Conservation (phyloP, 352 stramenopile genomes). For the Globisporangium middletonii region DNA sequence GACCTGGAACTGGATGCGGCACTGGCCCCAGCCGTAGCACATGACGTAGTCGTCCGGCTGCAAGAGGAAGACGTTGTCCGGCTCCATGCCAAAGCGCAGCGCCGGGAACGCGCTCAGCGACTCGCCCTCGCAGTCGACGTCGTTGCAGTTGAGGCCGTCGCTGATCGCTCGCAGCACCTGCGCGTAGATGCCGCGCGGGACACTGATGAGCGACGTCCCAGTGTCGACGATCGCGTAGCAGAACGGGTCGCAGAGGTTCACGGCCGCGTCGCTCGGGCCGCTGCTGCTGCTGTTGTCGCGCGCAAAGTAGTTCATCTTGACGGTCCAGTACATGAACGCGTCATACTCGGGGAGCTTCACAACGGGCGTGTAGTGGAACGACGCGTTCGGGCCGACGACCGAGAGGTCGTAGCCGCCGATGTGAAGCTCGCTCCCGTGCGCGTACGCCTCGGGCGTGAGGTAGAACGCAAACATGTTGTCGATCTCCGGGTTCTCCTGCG, state of each 20-base stretch:
- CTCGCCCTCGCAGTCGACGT: slow-evolving; percentile 55
- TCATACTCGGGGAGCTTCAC: slow-evolving; percentile 77
- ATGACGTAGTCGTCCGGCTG: slow-evolving; percentile 75
- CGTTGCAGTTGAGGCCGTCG: slow-evolving; percentile 51
- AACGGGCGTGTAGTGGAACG: slow-evolving; percentile 85
- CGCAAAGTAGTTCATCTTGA: slow-evolving; percentile 71
- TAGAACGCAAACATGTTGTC: slow-evolving; percentile 88
- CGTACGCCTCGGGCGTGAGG: slow-evolving; percentile 73
- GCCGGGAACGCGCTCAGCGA: slow-evolving; percentile 50
- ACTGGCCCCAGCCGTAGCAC: slow-evolving; percentile 69
- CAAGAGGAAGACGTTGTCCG: slow-evolving; percentile 81
- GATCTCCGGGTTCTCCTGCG: slow-evolving; percentile 56
- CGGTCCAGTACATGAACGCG: slow-evolving; percentile 82
- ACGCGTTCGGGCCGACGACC: slow-evolving; percentile 72
- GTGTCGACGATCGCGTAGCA: slow-evolving; percentile 89
- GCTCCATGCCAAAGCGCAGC: slow-evolving; percentile 74
- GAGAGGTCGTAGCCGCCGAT: slow-evolving; percentile 83
- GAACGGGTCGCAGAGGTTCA: slow-evolving; percentile 68
- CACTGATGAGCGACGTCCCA: slow-evolving; percentile 81
- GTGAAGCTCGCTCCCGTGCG: slow-evolving; percentile 64
- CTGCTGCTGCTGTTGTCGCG: not conserved
- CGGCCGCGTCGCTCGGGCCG: not conserved
- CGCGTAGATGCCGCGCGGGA: slow-evolving; percentile 65
- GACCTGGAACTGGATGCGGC: slow-evolving; percentile 73
- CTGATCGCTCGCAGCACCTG: slow-evolving; percentile 60